phyloP scores from a whole-genome alignment of 345 rosid species.

The Mangifera indica region DNA sequence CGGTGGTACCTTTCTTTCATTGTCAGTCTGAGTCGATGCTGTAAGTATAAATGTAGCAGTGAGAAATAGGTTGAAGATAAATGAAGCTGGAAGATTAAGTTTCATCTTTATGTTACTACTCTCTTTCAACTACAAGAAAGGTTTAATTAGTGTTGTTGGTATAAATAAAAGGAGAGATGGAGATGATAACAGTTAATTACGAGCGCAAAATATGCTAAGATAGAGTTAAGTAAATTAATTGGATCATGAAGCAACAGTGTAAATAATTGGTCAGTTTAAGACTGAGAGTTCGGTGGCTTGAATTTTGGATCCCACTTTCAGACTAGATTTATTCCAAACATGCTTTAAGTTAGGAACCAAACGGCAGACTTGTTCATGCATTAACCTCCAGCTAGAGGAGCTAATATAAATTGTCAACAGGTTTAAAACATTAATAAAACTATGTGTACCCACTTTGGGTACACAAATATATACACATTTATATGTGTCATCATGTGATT shows the following conservation, averaged over 20 bases:
- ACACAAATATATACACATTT: too few relatives aligned
- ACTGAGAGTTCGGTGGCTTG: slow-evolving; percentile 27
- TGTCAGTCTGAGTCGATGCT: not conserved
- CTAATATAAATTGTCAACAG: too few relatives aligned
- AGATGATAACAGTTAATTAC: not conserved
- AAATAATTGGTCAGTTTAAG: not conserved
- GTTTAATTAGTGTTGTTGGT: not conserved
- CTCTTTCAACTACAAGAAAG: not conserved
- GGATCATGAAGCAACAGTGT: not conserved
- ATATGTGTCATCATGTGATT: too few relatives aligned
- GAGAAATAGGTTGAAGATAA: slow-evolving; percentile 18
- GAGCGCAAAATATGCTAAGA: slow-evolving; percentile 3
- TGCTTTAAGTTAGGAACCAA: not conserved
- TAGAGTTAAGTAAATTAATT: not conserved
- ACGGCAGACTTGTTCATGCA: slow-evolving; percentile 4
- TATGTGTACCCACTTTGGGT: too few relatives aligned
- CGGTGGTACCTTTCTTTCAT: slow-evolving; percentile 36
- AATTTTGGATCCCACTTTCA: slow-evolving; percentile 28
- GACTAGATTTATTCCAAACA: not conserved
- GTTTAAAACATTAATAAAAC: too few relatives aligned
- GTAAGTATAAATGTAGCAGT: slow-evolving; percentile 12
- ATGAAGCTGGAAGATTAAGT: not conserved
- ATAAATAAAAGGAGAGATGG: slow-evolving; percentile 7
- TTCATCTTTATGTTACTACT: not conserved
- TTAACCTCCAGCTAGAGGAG: too few relatives aligned